Conservation (phyloP, 371 early-diverging fungal species). For the Mucor velutinosus region DNA sequence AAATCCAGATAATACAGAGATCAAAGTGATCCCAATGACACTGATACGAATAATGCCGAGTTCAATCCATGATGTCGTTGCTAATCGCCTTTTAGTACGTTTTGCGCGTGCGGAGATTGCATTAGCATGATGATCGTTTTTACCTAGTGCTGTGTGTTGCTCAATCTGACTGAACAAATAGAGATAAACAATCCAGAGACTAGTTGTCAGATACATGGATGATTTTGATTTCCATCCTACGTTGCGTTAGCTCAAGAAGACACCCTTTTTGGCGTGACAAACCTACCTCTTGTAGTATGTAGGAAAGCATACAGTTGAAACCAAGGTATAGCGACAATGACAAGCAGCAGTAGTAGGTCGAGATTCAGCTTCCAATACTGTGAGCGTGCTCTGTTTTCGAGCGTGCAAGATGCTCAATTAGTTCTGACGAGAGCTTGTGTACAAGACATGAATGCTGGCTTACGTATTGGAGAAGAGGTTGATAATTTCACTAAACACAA, state of each 20-base stretch:
- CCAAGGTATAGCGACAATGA: conserved; percentile 75
- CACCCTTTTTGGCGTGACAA: background rate
- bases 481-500: conserved; percentile 82
- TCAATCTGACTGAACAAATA: conserved; percentile 72
- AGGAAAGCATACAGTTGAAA: conserved; percentile 74
- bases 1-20: conserved; percentile 92
- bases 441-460: background rate
- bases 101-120: background rate
- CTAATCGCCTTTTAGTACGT: background rate
- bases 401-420: background rate
- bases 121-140: conserved; percentile 27
- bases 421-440: background rate
- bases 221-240: conserved; percentile 35
- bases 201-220: conserved; percentile 40
- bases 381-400: conserved; percentile 61
- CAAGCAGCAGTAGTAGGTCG: conserved; percentile 62
- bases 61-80: conserved; percentile 52
- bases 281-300: conserved; percentile 36
- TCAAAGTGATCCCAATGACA: conserved; percentile 88
- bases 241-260: background rate
- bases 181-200: conserved; percentile 63
- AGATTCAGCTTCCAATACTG: conserved; percentile 79
- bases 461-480: conserved; percentile 71
- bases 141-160: conserved; percentile 43
- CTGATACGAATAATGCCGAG: conserved; percentile 80